phyloP scores from a whole-genome alignment of 1,284 basidiomycete species.

The Lignosus rhinocerotis region DNA sequence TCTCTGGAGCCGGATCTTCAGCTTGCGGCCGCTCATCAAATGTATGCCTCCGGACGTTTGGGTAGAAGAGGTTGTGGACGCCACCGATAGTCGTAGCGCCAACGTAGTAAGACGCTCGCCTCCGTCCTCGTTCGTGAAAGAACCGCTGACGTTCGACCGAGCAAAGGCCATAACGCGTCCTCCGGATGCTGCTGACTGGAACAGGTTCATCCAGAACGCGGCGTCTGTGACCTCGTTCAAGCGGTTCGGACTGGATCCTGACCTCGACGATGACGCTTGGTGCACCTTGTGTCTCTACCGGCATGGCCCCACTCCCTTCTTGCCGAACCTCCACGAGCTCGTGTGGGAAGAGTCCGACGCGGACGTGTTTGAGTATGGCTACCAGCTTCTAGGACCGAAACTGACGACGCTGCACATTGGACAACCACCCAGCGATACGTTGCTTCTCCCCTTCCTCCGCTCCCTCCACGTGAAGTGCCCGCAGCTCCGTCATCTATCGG shows the following conservation, averaged over 20 bases:
- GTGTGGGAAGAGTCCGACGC: slow-evolving; percentile 24
- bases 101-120: slow-evolving; percentile 10
- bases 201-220: slow-evolving; percentile 14
- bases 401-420: slow-evolving; percentile 20
- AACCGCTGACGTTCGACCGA: neutral
- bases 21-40: slow-evolving; percentile 19
- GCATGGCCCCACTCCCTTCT: slow-evolving; percentile 6
- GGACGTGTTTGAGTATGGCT: slow-evolving; percentile 23
- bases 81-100: slow-evolving; percentile 3
- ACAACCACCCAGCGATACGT: slow-evolving; percentile 19
- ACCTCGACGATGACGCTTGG: slow-evolving; percentile 22
- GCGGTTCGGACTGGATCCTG: slow-evolving; percentile 16
- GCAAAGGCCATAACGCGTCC: slow-evolving; percentile 17
- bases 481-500: slow-evolving; percentile 16
- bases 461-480: slow-evolving; percentile 17
- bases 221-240: slow-evolving; percentile 19
- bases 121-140: neutral
- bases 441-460: slow-evolving; percentile 20
- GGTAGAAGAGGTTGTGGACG: slow-evolving; percentile 8
- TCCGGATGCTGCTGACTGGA: slow-evolving; percentile 18
- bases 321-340: slow-evolving; percentile 20
- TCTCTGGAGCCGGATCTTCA: slow-evolving; percentile 22
- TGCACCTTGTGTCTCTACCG: slow-evolving; percentile 20
- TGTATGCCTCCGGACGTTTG: slow-evolving; percentile 21
- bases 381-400: slow-evolving; percentile 19